phyloP scores from a whole-genome alignment of 2,329 filamentous ascomycete genomes.

The Aspergillus felis region DNA sequence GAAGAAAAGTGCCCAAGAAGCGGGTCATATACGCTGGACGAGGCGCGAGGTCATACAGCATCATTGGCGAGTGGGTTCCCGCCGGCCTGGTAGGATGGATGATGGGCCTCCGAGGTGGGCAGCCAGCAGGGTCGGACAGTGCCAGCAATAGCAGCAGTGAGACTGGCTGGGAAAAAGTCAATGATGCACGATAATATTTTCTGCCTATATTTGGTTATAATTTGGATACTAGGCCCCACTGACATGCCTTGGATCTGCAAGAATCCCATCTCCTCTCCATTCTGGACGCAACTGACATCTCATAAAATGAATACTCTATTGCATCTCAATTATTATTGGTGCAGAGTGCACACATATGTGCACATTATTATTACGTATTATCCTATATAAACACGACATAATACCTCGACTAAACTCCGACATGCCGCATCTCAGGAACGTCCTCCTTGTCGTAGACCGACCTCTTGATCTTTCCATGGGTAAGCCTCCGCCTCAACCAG shows the following conservation, averaged over 20 bases:
- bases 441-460: slow-evolving; percentile 16
- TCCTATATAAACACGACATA: background rate
- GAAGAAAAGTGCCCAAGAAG: slow-evolving; percentile 32
- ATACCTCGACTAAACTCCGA: background rate
- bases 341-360: background rate
- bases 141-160: slow-evolving; percentile 32
- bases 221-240: background rate
- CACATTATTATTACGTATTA: background rate
- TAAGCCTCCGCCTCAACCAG: slow-evolving; percentile 49
- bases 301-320: background rate
- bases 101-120: slow-evolving; percentile 65
- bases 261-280: background rate
- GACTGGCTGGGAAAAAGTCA: slow-evolving; percentile 33
- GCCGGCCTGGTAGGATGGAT: slow-evolving; percentile 81
- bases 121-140: slow-evolving; percentile 16
- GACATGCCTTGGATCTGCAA: background rate
- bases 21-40: slow-evolving; percentile 75
- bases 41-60: slow-evolving; percentile 76
- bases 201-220: background rate
- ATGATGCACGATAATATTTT: slow-evolving; percentile 7
- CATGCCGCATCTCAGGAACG: slow-evolving; percentile 8
- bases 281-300: background rate
- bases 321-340: background rate
- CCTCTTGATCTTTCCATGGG: slow-evolving; percentile 25
- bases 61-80: slow-evolving; percentile 79